Conservation (phyloP, 768 basidiomycete species). For the Trametes gibbosa region DNA sequence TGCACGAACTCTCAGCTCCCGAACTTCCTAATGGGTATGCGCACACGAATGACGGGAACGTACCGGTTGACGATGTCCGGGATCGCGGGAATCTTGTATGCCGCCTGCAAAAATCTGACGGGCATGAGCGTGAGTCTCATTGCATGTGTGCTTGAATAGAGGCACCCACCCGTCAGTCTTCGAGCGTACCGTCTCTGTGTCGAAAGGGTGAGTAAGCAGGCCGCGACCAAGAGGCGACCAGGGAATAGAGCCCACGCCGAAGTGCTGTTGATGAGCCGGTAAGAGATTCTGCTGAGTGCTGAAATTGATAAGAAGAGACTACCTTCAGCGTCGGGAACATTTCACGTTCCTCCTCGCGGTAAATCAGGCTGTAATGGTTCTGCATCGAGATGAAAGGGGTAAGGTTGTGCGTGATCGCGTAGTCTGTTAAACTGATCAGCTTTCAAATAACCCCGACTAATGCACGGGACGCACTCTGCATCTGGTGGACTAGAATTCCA, state of each 20-base stretch:
- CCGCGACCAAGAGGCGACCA: conserved; percentile 39
- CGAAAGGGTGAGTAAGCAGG: conserved; percentile 20
- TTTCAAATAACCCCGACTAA: not conserved
- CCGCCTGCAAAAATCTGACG: not conserved
- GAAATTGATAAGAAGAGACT: conserved; percentile 13
- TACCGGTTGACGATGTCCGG: conserved; percentile 22
- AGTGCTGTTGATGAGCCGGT: conserved; percentile 11
- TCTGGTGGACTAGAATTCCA: conserved; percentile 27
- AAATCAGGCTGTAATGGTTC: conserved; percentile 54
- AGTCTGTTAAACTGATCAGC: conserved; percentile 27
- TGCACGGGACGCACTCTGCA: conserved; percentile 27
- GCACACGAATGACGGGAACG: not conserved
- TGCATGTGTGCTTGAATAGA: not conserved
- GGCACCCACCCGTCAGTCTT: conserved; percentile 20
- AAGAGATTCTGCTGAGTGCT: not conserved
- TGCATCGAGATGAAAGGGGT: conserved; percentile 66
- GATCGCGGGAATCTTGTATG: conserved; percentile 18
- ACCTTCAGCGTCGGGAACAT: conserved; percentile 49
- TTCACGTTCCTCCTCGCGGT: conserved; percentile 61
- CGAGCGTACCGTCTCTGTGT: not conserved
- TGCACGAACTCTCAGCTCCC: not conserved
- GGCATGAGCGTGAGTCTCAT: not conserved
- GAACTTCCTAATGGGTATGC: no score
- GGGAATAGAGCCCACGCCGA: conserved; percentile 34
- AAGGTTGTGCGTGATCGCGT: conserved; percentile 36